These are phyloP conservation scores for Coemansia sp. DNA, from an alignment of 192 early-diverging fungal species.

Conservation along the genomic window DNA sequence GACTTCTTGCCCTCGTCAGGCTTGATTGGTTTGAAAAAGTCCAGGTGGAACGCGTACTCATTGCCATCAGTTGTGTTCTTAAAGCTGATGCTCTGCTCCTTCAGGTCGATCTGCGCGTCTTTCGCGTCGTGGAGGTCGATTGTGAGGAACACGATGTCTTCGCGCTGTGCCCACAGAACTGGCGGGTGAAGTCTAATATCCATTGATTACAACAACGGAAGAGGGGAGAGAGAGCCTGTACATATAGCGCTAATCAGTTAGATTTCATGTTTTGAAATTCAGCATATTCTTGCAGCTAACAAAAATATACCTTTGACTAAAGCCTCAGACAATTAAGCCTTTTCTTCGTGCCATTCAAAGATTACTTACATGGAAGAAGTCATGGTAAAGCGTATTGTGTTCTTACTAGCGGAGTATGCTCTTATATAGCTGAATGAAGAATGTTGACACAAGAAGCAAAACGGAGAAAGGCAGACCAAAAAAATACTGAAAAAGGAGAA, in stretches of 20 bases:
- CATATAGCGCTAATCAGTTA: conserved; percentile 4
- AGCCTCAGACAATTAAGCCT: too few relatives aligned
- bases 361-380: conserved; percentile 20
- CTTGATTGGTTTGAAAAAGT: conserved; percentile 73
- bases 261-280: background rate
- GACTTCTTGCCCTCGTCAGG: conserved; percentile 69
- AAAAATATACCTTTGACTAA: too few relatives aligned
- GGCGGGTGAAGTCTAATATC: conserved; percentile 55
- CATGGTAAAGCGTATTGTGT: conserved; percentile 1
- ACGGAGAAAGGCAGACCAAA: background rate
- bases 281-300: background rate
- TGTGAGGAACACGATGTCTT: conserved; percentile 79
- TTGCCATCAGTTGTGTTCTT: conserved; percentile 62
- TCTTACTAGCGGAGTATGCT: background rate
- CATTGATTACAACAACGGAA: background rate
- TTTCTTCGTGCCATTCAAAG: too few relatives aligned
- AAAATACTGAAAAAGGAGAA: background rate
- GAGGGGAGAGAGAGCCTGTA: too few relatives aligned
- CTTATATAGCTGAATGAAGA: background rate
- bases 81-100: conserved; percentile 54
- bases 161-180: conserved; percentile 91
- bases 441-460: background rate
- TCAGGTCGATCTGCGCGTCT: conserved; percentile 38
- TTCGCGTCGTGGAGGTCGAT: conserved; percentile 73
- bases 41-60: conserved; percentile 71